Percentiles rank a stretch among this genome's conserved stretches.
phyloP scores from a whole-genome alignment of 1,284 basidiomycete species.

The Papiliotrema terrestris region DNA sequence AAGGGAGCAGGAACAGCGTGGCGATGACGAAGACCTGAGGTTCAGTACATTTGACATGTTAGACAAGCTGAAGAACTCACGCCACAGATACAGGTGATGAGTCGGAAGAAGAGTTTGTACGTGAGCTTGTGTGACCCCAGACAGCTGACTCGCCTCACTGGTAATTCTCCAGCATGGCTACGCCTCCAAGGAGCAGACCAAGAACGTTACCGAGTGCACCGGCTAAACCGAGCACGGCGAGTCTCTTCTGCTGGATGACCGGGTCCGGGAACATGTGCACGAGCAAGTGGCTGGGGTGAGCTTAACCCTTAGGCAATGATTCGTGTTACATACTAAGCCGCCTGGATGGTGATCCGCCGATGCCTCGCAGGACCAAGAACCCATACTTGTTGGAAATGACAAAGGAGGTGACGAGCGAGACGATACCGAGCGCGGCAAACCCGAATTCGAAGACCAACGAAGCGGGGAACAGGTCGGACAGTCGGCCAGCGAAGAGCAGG shows the following conservation, averaged over 20 bases:
- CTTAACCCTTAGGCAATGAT: neutral
- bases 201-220: conserved; percentile 36
- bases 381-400: conserved; percentile 45
- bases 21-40: conserved; percentile 24
- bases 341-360: conserved; percentile 42
- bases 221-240: conserved; percentile 28
- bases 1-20: conserved; percentile 31
- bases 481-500: conserved; percentile 41
- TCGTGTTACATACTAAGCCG: conserved; percentile 14
- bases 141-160: neutral
- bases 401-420: conserved; percentile 37
- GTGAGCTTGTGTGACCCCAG: neutral
- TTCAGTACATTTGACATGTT: neutral
- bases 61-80: neutral
- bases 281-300: conserved; percentile 15
- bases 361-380: conserved; percentile 43
- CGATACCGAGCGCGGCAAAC: conserved; percentile 31
- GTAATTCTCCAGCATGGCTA: conserved; percentile 32
- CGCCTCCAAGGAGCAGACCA: conserved; percentile 30
- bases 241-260: conserved; percentile 30
- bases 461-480: conserved; percentile 41
- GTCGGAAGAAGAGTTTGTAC: conserved; percentile 40
- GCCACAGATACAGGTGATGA: conserved; percentile 34
- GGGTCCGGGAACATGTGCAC: conserved; percentile 44
- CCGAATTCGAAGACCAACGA: conserved; percentile 38